Conservation (phyloP, 257 asterid species). For the Perilla frutescens region DNA sequence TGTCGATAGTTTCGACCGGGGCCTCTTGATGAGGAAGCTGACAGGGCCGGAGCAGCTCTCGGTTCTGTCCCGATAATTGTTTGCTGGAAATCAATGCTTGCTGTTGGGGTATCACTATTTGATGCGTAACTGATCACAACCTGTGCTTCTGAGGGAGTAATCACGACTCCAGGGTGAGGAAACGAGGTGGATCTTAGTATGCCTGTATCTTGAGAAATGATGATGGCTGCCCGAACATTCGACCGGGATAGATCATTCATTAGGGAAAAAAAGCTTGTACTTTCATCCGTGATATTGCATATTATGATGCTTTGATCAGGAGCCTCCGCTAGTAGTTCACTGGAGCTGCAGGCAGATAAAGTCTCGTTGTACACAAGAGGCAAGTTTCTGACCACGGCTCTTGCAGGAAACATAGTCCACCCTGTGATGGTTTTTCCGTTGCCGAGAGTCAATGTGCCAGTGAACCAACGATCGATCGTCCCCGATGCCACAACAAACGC, state of each 20-base stretch:
- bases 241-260: slow-evolving; percentile 29
- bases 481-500: slow-evolving; percentile 45
- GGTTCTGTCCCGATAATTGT: slow-evolving; percentile 44
- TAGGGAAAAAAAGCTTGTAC: background rate
- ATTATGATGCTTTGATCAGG: slow-evolving; percentile 34
- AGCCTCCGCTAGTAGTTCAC: slow-evolving; percentile 23
- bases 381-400: slow-evolving; percentile 7
- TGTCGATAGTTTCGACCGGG: slow-evolving; percentile 39
- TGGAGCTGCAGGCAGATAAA: slow-evolving; percentile 37
- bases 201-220: slow-evolving; percentile 35
- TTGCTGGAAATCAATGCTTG: slow-evolving; percentile 43
- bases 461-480: slow-evolving; percentile 45
- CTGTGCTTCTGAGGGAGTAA: slow-evolving; percentile 36
- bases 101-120: slow-evolving; percentile 20
- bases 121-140: slow-evolving; percentile 36
- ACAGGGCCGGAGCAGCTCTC: slow-evolving; percentile 46
- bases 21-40: slow-evolving; percentile 43
- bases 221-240: slow-evolving; percentile 35
- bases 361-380: slow-evolving; percentile 37
- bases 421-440: slow-evolving; percentile 37
- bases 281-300: slow-evolving; percentile 27
- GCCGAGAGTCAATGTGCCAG: slow-evolving; percentile 39
- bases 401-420: slow-evolving; percentile 41
- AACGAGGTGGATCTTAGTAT: slow-evolving; percentile 32
- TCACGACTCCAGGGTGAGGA: slow-evolving; percentile 41